Evolutionary conservation across 768 basidiomycete genomes (phyloP), one percentile per base, ranked within the genome.

Genomic region (Sarcodon aspratus): DNA sequence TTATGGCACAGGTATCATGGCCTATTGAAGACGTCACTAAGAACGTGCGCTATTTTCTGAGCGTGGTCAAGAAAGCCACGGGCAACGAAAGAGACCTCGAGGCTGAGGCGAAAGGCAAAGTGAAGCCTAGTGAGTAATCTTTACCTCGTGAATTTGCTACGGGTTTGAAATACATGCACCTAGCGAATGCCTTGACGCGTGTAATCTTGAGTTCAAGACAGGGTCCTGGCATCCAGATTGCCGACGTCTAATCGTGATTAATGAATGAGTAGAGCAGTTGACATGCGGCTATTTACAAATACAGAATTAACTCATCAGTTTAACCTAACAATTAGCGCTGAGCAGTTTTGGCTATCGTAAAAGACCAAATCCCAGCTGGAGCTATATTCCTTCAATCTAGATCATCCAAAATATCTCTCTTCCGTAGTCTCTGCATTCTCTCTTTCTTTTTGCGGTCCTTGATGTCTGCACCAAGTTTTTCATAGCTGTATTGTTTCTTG

Each of bases 221-320:
- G 56, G 90, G 90, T 13, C 93, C 92, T n/a, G 85, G 87, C 12
- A 93, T 96, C 63, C 84, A 78, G 57, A 76, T 96, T 64, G 76
- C 79, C 48, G 92, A 93, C 70, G 71, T 76, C 52, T 87, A 75
- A 64, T 9, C 17, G 4, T 27, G 21, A 27, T 27, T 27, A 27
- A 27, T 27, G 21, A 27, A 27, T 27, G 21, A 5, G 21, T 5
- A 27, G 21, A 27, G 21, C 21, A 27, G 21, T 27, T 32, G 17
- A 10, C 45, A 8, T 10, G 15, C 15, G 33, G 3, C 18, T 46
- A 31, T n/a, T 34, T 48, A 42, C 21, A 47, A 38, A 15, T 34
- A 27, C 37, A 32, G 15, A 46, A 46, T 46, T 46, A 46, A 31
- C 9, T 17, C 6, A 6, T 51, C 46, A 9, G 40, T 18, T 7